These are phyloP conservation scores for Laburnicola sp. DNA, from an alignment of 2,329 filamentous ascomycete species.

Conservation along the genomic window DNA sequence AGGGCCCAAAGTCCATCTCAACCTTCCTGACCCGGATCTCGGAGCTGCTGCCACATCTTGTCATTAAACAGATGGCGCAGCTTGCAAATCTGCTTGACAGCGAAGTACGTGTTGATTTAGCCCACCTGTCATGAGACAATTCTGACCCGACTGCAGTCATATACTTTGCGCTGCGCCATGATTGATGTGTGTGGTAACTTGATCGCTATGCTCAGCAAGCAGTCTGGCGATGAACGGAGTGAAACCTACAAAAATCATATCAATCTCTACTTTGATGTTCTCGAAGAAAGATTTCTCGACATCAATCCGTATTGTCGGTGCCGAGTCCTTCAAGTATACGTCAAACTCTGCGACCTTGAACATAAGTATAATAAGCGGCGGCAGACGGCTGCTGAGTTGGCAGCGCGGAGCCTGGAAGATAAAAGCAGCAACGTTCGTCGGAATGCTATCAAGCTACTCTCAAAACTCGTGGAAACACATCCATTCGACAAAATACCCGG, in stretches of 20 bases:
- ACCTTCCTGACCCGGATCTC: conserved; percentile 91
- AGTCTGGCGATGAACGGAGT: conserved; percentile 74
- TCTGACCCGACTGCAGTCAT: conserved; percentile 61
- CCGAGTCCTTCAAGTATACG: conserved; percentile 88
- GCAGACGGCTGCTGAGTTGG: conserved; percentile 83
- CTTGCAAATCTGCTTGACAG: conserved; percentile 93
- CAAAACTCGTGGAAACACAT: conserved; percentile 86
- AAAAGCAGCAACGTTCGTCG: conserved; percentile 97
- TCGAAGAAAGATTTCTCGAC: conserved; percentile 94
- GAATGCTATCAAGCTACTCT: conserved; percentile 91
- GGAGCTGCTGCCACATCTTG: conserved; percentile 83
- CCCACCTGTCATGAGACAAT: neutral
- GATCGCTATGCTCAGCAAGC: conserved; percentile 84
- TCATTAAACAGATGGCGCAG: conserved; percentile 97
- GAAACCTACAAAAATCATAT: conserved; percentile 95
- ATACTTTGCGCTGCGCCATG: conserved; percentile 87
- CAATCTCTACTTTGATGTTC: conserved; percentile 93
- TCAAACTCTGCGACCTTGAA: conserved; percentile 89
- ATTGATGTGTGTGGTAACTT: conserved; percentile 98
- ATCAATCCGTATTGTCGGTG: conserved; percentile 96
- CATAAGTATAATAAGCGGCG: conserved; percentile 87
- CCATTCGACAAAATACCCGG: conserved; percentile 66
- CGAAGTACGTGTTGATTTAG: conserved; percentile 60
- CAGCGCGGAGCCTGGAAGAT: conserved; percentile 87
- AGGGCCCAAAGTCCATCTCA: conserved; percentile 94